Evolutionary conservation across 78 protist genomes (phyloP).

Genomic region (Anaeramoeba ignava): DNA sequence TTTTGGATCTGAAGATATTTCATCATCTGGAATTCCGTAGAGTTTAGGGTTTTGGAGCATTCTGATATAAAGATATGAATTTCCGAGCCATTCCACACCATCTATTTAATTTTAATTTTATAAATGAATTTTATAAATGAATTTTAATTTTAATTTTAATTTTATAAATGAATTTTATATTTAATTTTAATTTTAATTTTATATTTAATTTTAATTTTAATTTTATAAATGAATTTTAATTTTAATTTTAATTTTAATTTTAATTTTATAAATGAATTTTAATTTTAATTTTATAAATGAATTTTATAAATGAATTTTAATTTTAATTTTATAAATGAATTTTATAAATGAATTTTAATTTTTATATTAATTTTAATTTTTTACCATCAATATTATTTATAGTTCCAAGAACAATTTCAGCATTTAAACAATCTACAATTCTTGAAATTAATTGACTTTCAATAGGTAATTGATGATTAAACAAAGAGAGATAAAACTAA

Average conservation of each 20-base stretch:
- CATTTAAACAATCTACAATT: slow-evolving; percentile 87
- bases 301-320: no score
- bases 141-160: no score
- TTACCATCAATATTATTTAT: slow-evolving; percentile 58
- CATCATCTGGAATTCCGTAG: slow-evolving; percentile 63
- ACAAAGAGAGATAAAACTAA: slow-evolving; percentile 78
- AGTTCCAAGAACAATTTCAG: slow-evolving; percentile 90
- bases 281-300: no score
- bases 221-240: no score
- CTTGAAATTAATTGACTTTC: slow-evolving; percentile 75
- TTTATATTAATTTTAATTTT: slow-evolving; percentile 87
- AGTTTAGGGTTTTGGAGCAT: slow-evolving; percentile 81
- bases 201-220: no score
- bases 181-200: no score
- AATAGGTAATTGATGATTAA: slow-evolving; percentile 94
- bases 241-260: no score
- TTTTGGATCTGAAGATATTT: slow-evolving; percentile 29
- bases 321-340: no score
- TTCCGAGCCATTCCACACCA: background rate
- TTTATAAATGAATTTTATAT: no score
- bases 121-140: no score
- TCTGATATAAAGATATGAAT: slow-evolving; percentile 59
- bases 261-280: no score
- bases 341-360: no score
- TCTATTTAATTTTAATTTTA: background rate